phyloP scores from a whole-genome alignment of 176 grass and related monocot species.

The Alopecurus myosuroides region DNA sequence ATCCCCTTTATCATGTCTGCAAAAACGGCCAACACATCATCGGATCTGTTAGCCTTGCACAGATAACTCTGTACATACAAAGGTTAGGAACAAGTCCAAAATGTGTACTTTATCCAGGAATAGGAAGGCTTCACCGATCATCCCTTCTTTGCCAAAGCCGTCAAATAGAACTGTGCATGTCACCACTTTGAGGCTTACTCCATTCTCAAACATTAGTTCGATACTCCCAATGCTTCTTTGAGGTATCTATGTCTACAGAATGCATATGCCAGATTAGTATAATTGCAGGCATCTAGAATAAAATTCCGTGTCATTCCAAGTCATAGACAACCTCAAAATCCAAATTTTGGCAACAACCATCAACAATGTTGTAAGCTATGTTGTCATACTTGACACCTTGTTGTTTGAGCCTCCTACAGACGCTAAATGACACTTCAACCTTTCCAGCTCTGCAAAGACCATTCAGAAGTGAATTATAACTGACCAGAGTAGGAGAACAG shows the following conservation, averaged over 20 bases:
- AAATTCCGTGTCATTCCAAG: conserved; percentile 56
- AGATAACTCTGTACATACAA: conserved; percentile 51
- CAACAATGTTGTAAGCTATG: conserved; percentile 58
- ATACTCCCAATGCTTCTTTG: conserved; percentile 53
- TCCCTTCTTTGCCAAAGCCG: conserved; percentile 45
- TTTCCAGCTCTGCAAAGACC: conserved; percentile 58
- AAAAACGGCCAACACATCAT: conserved; percentile 44
- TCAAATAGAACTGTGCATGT: conserved; percentile 72
- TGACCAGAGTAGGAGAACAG: conserved; percentile 42
- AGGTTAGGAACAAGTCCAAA: conserved; percentile 58
- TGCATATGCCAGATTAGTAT: conserved; percentile 68
- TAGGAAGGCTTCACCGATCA: conserved; percentile 50
- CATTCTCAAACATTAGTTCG: conserved; percentile 55
- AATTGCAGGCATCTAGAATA: conserved; percentile 49
- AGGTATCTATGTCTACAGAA: conserved; percentile 57
- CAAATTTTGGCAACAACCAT: conserved; percentile 52
- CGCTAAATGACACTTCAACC: conserved; percentile 19
- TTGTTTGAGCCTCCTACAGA: conserved; percentile 36
- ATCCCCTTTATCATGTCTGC: conserved; percentile 70
- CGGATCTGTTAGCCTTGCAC: conserved; percentile 44
- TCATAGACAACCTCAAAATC: conserved; percentile 36
- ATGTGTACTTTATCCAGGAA: conserved; percentile 49
- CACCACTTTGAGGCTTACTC: conserved; percentile 50
- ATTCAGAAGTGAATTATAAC: conserved; percentile 55
- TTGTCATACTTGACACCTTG: conserved; percentile 37